Evolutionary conservation across 2,329 filamentous ascomycete genomes (phyloP), one percentile per base, ranked within the genome.

Genomic region (Myotisia sp.): DNA sequence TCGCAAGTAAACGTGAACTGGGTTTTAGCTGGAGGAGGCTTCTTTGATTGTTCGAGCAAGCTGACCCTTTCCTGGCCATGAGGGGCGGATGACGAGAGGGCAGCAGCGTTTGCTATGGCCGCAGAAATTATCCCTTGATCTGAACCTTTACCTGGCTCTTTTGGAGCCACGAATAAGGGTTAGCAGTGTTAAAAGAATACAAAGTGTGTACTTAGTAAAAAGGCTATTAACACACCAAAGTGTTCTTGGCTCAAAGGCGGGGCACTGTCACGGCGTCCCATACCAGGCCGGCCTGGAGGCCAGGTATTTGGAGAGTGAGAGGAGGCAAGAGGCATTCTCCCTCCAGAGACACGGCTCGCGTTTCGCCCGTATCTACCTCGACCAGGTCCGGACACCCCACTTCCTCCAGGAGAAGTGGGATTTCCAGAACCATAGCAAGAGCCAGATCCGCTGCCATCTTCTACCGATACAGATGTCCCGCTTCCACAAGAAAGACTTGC

Each of bases 1-100:
- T 92, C 82, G 57, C 85, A 94, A 8, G 84, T 92, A 52, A 98
- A 98, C 6, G 90, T 98, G 54, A 98, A 98, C 47, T 94, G 84
- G 0, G 81, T 79, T 37, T 85, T 83, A 4, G 78, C 72, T 3
- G 81, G 74, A 22, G 70, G 74, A 3, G 70, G 53, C 47, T 72
- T 77, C 38, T 65, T 65, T 4, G 70, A 62, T 54, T 83, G 79
- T 37, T 83, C 76, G 31, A 92, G 60, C 39, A 86, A 67, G 54
- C 79, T 87, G 42, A 78, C 67, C 56, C 84, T 90, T 51, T 87
- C 81, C 51, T 84, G 76, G 9, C 76, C 79, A 46, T 66, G 68
- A 14, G 59, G 55, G 9, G 68, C 63, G 2, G 71, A 66, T 9
- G 68, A 61, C 34, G 71, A 68, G 43, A 74, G 63, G 16, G 29